Evolutionary conservation across 768 basidiomycete genomes (phyloP).

Genomic region (Lentinula aciculospora): DNA sequence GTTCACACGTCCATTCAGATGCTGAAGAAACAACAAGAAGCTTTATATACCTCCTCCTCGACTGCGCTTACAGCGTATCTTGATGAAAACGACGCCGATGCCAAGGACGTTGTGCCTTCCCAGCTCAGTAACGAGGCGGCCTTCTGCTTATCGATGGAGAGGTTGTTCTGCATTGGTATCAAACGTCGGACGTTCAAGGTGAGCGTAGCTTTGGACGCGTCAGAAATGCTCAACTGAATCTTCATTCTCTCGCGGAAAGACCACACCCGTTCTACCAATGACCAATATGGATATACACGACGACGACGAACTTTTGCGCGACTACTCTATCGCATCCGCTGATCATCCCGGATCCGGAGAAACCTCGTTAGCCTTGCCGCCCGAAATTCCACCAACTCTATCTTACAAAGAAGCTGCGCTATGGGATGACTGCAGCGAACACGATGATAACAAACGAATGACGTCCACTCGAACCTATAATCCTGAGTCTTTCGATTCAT

Average conservation of each 20-base stretch:
- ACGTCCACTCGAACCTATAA: background rate
- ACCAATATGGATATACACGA: slow-evolving; percentile 6
- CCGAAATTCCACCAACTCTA: background rate
- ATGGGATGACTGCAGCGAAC: background rate
- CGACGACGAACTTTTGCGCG: slow-evolving; percentile 18
- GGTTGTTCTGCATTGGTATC: slow-evolving; percentile 35
- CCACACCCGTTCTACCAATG: background rate
- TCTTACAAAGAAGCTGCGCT: background rate
- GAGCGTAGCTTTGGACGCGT: background rate
- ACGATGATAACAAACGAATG: background rate
- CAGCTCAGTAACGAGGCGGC: slow-evolving; percentile 28
- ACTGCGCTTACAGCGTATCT: slow-evolving; percentile 19
- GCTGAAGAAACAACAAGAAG: slow-evolving; percentile 22
- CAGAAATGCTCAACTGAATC: too few relatives aligned
- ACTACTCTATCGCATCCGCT: background rate
- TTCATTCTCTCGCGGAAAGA: background rate
- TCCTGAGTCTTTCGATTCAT: background rate
- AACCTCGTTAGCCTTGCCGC: background rate
- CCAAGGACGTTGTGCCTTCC: background rate
- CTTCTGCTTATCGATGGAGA: slow-evolving; percentile 36
- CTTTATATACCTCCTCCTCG: slow-evolving; percentile 22
- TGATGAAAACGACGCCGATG: slow-evolving; percentile 10
- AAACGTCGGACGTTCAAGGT: slow-evolving; percentile 45
- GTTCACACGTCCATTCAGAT: slow-evolving; percentile 13
- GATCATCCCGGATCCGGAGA: background rate